Base-by-base conservation (phyloP, 306 rosid species). In the Vachellia collinsii region DNA sequence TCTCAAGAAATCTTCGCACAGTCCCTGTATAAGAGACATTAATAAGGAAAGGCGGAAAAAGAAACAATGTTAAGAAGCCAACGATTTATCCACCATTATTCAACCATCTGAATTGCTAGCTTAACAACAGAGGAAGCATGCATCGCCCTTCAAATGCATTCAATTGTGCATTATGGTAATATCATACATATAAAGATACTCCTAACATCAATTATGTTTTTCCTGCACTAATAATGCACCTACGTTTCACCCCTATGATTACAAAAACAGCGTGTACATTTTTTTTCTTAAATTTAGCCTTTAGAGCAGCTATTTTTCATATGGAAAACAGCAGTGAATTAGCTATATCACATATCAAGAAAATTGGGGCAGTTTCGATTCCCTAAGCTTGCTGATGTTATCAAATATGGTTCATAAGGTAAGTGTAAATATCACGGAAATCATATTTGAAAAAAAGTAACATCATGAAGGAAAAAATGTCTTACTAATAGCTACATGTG, bases 401-500 rank as follows among this genome's bases (percentile, higher is more conserved):
- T 48, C 29, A 39, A 38, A 74, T 37, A 70, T 44, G 54, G 68
- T 82, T 85, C 73, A 79, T 77, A 11, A 75, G 59, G 81, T 70
- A n/a, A 74, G 68, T 48, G 20, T 48, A 73, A 70, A 73, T 62
- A 74, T 63, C 75, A 82, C 5, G 59, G 59, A 3, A 41, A 59
- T 51, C 36, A 80, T 76, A 61, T 65, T 73, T 67, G 76, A 48
- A 85, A 48, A 85, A 78, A 67, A 22, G 77, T 25, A 84, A 80
- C 81, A 77, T 62, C 81, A 74, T 38, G 68, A 75, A 13, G 67
- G 50, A 74, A 58, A 53, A 79, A 79, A 75, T 42, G 78, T 87
- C 98, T 95, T 89, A 95, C 99, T 91, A 81, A 95, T 95, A 79
- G 99, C 91, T 64, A 95, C 99, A 86, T 95, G 99, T 13, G 99